Evolutionary conservation across 768 basidiomycete species (phyloP), one percentile per base, ranked within the genome.

Genomic region (Kwoniella sp.): DNA sequence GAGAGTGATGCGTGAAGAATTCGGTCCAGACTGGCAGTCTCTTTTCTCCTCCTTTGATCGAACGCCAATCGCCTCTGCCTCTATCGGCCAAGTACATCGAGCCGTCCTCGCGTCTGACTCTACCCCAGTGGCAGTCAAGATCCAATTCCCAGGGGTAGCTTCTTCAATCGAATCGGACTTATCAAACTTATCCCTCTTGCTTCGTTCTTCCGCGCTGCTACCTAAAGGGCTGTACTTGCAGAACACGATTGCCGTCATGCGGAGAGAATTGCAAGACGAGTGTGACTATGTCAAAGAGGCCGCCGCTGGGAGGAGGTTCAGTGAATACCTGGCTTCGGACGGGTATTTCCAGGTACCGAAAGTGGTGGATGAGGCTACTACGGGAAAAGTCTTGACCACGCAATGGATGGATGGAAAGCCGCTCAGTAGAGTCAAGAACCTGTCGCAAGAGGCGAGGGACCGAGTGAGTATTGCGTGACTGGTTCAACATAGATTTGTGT

Each of bases 91-190:
- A 79, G 95, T 98, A 0, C 95, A 99, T 74, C 82, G 75, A 0
- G 95, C 90, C 0, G 82, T 86, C 1, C 84, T 97, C 12, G 79
- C 85, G 0, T 80, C 86, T 0, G 69, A 81, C 0, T 63, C 61
- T 7, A 55, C 58, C 17, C 54, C 69, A 2, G 79, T 83, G n/a
- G 83, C 83, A 9, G 79, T 85, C 73, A 97, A 99, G 80, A 85
- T 98, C 22, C 96, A 99, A 75, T 99, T 98, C 80, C 96, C 96
- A 0, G 91, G 92, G 71, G 91, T 99, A 54, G 87, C 85, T 9
- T 84, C 88, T 48, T 93, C 92, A 1, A 95, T 99, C 66, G 84
- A 87, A 61, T 92, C 89, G 50, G 96, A 99, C 77, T 79, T 98
- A 15, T 85, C 89, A 29, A 95, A 95, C 75, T 85, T 97, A 66